Evolutionary conservation across 306 rosid genomes (phyloP), one percentile per base, ranked within the genome.

Genomic region (Vachellia collinsii): DNA sequence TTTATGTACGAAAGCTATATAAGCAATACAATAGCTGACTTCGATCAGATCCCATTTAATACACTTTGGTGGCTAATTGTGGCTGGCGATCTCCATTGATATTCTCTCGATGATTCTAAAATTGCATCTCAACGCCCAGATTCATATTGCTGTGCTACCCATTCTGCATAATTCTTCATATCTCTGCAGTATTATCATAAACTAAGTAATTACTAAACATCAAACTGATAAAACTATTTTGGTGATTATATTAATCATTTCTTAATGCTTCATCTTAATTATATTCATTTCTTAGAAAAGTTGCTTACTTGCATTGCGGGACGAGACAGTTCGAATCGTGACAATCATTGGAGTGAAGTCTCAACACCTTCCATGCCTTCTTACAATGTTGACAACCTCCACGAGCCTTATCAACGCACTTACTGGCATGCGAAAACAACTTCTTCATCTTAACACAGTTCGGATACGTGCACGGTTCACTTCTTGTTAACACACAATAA

Each of bases 261-360:
- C 34, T 29, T 29, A 29, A 29, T 29, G 34, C 34, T 29, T 29
- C 34, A 29, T 29, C 1, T 29, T 29, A 29, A 29, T 29, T 29
- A 29, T 29, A 29, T 29, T 29, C 34, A 29, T 29, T 29, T 29
- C 34, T 29, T 29, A 29, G 34, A 37, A 64, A 71, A 11, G 54
- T 72, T 64, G 80, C 88, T 12, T 16, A 88, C 91, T 8, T 68
- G 88, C 92, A 89, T 0, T 86, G 89, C 0, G 86, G 92, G 39
- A 84, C 5, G 39, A 4, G 37, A 53, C 96, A 89, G 59, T 71
- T 20, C 2, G 82, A 76, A 54, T 86, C 85, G 50, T 19, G 41
- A 43, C 93, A 91, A 43, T 20, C 37, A 53, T 29, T 71, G 0
- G 86, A 85, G 78, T 88, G 93, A 6, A 42, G 6, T 5, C 0